Base-by-base conservation (phyloP, 192 early-diverging fungal genomes). In the Rhizophagus clarus region DNA sequence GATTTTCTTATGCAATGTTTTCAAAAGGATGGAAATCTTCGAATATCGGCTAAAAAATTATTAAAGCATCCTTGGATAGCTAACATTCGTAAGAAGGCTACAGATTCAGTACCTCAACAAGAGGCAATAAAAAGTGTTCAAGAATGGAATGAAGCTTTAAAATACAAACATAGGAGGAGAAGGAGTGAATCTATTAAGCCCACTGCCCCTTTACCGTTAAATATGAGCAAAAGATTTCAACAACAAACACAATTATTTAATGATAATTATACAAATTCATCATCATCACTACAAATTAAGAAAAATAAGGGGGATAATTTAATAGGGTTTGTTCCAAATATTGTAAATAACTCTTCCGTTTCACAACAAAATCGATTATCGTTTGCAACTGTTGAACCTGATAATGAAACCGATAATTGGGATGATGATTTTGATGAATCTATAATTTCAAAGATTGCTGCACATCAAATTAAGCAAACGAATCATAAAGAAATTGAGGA, bases 1-100 rank as follows among this genome's bases (percentile, higher is more conserved):
- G 92, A 97, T 76, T 97, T 96, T 84, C 84, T 97, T 34, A 85
- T 88, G 47, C 82, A 88, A 66, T 96, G 95, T 72, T 94, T 96
- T 64, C 90, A 93, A 37, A 93, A 94, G 76, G 92, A 95, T 77
- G 88, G 89, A n/a, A 88, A 90, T 17, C 83, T 88, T 12, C 85
- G 92, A 29, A 88, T 90, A 6, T 86, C 90, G 0, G 95, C 96
- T 11, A 88, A 81, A 42, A 89, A 89, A 72, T 86, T 97, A 31
- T 84, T 91, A n/a, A 83, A 87, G 51, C 95, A 95, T 82, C 84
- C 89, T 12, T 94, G 91, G 91, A 88, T 95, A 22, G 70, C 83
- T 60, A 83, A 76, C 74, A 78, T 81, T 28, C 80, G 78, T 47
- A 86, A 83, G 47, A 86, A 83, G 28, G 78, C 74, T 22, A 74